Evolutionary conservation across 306 rosid genomes (phyloP).

Genomic region (Medicago truncatula): DNA sequence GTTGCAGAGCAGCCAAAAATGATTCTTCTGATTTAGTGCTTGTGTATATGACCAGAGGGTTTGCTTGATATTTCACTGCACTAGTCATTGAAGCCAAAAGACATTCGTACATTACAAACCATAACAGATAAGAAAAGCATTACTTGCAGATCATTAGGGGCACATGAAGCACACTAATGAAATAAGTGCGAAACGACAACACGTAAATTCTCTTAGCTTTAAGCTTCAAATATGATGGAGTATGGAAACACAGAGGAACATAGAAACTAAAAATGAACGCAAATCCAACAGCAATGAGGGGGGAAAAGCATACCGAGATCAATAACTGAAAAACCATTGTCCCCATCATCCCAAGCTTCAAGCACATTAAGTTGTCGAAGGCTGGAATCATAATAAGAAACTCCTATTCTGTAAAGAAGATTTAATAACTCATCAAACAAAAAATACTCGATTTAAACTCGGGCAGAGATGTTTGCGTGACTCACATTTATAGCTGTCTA

Average conservation of each 20-base stretch:
- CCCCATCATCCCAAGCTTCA: constrained; percentile 95
- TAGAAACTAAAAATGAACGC: constrained; percentile 41
- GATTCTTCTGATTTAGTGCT: constrained; percentile 91
- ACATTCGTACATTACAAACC: constrained; percentile 31
- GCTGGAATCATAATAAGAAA: constrained; percentile 88
- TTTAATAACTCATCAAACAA: constrained; percentile 35
- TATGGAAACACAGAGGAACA: constrained; percentile 31
- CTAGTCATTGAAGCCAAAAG: constrained; percentile 41
- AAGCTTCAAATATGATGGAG: constrained; percentile 36
- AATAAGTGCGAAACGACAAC: constrained; percentile 7
- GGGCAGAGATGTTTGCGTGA: constrained; percentile 6
- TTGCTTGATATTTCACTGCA: constrained; percentile 93
- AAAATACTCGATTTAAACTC: background rate
- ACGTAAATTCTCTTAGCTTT: constrained; percentile 31
- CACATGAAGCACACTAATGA: constrained; percentile 17
- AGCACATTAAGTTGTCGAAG: constrained; percentile 87
- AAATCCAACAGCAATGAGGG: constrained; percentile 35
- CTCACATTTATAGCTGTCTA: constrained; percentile 9
- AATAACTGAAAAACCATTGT: constrained; percentile 77
- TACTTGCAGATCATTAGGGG: constrained; percentile 9
- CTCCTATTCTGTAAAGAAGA: constrained; percentile 74
- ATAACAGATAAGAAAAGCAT: constrained; percentile 23
- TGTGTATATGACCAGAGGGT: constrained; percentile 82
- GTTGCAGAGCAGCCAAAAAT: constrained; percentile 88
- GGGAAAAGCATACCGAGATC: constrained; percentile 72